A percentile compares a stretch with the other conserved stretches of the same genome.
These are phyloP conservation scores for Plectosphaerella sp. DNA, from an alignment of 2,329 filamentous ascomycete species.

Conservation along the genomic window DNA sequence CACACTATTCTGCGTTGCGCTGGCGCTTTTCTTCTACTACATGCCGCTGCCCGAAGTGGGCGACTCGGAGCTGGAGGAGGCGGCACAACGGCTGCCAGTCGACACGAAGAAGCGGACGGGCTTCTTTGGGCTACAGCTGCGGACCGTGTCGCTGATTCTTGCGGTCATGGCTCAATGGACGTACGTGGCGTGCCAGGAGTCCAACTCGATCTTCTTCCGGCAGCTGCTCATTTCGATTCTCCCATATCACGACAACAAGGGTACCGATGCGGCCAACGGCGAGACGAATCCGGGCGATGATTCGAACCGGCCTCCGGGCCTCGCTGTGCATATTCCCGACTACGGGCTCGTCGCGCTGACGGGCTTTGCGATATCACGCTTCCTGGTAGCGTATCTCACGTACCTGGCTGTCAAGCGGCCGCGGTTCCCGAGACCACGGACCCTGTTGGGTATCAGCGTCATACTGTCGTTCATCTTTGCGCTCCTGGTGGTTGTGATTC, in stretches of 20 bases:
- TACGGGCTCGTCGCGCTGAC: constrained; percentile 70
- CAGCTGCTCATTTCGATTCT: constrained; percentile 40
- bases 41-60: constrained; percentile 60
- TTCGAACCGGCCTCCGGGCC: constrained; percentile 32
- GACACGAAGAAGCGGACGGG: constrained; percentile 43
- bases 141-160: constrained; percentile 57
- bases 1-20: constrained; percentile 65
- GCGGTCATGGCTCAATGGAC: constrained; percentile 74
- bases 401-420: constrained; percentile 44
- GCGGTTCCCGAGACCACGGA: constrained; percentile 59
- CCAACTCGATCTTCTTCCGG: constrained; percentile 57
- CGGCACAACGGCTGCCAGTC: constrained; percentile 42
- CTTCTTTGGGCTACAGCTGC: constrained; percentile 44
- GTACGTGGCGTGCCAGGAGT: constrained; percentile 72
- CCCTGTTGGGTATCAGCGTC: constrained; percentile 62
- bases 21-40: constrained; percentile 67
- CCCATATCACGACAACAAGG: constrained; percentile 18
- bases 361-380: constrained; percentile 69
- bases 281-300: constrained; percentile 40
- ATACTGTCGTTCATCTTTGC: constrained; percentile 55
- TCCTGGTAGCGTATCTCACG: constrained; percentile 62
- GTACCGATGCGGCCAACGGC: constrained; percentile 16
- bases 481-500: constrained; percentile 41
- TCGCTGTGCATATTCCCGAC: constrained; percentile 53
- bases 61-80: constrained; percentile 48